Base-by-base conservation (phyloP, 495 filamentous ascomycete species). In the Podospora anserina region DNA sequence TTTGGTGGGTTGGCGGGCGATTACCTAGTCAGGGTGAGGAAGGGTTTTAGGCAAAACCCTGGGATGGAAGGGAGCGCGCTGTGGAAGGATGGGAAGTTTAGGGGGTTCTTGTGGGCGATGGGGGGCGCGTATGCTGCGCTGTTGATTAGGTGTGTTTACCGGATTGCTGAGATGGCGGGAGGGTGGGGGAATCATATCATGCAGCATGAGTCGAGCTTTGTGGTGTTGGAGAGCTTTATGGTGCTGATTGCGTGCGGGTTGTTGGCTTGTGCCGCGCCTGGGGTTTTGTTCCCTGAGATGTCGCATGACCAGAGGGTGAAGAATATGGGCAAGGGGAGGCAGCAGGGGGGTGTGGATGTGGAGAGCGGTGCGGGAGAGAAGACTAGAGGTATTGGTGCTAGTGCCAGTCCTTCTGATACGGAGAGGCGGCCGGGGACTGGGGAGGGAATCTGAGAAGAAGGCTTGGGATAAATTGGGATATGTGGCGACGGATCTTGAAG, bases 101-200 rank as follows among this genome's bases (percentile, higher is more conserved):
- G 78, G n/a, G 66, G 82, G 16, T 86, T 91, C 56, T 57, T 83
- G 18, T 76, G 70, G 18, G 85, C 82, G 5, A 80, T 89, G 66
- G 68, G 77, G 6, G 75, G 85, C 26, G 88, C 89, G 13, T 92
- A 87, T 71, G 49, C 83, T 16, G 83, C 82, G 11, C 84, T 92
- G n/a, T 70, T 91, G 69, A 84, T 87, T 44, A 79, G 89, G 49
- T 92, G 89, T 71, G 84, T 91, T 62, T 91, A 90, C 75, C 85
- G 89, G 74, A 86, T 90, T 55, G 85, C 86, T 0, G 87, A 89
- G 77, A 89, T 90, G 86, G 84, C 85, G 1, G 88, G 87, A 16
- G 89, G 89, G 4, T 91, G 88, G 88, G 86, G 86, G 3, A 88
- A 86, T 72, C 73, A 82, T 0, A 82, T 90, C 70, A 91, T 90